phyloP scores from a whole-genome alignment of 495 filamentous ascomycete species.

The Talaromyces nanjingensis region DNA sequence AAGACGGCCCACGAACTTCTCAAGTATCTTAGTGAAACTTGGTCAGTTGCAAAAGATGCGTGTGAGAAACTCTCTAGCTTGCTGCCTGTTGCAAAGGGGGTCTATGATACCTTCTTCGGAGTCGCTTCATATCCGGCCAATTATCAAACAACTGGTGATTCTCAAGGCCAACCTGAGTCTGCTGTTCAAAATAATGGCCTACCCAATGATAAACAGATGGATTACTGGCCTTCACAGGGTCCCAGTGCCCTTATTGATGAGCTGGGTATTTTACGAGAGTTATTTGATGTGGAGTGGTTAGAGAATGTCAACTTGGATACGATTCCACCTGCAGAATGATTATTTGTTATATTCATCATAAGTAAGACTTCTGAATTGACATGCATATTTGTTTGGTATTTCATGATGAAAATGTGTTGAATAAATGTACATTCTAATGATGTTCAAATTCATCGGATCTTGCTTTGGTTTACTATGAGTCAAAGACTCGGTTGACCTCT shows the following conservation, averaged over 20 bases:
- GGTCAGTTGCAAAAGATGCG: background rate
- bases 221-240: background rate
- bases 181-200: background rate
- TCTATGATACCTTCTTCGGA: background rate
- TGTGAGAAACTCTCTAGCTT: background rate
- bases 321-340: too few relatives aligned
- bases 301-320: background rate
- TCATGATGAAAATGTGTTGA: too few relatives aligned
- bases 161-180: too few relatives aligned
- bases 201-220: background rate
- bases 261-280: background rate
- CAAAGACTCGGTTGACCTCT: background rate
- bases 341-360: too few relatives aligned
- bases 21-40: background rate
- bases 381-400: too few relatives aligned
- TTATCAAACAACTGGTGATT: too few relatives aligned
- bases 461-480: background rate
- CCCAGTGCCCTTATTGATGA: background rate
- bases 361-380: too few relatives aligned
- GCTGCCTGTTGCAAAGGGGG: background rate
- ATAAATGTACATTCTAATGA: too few relatives aligned
- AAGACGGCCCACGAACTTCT: background rate
- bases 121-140: background rate
- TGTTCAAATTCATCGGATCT: background rate
- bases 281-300: background rate